phyloP scores from a whole-genome alignment of 192 early-diverging fungal genomes.

The Chytriomyces sp. region DNA sequence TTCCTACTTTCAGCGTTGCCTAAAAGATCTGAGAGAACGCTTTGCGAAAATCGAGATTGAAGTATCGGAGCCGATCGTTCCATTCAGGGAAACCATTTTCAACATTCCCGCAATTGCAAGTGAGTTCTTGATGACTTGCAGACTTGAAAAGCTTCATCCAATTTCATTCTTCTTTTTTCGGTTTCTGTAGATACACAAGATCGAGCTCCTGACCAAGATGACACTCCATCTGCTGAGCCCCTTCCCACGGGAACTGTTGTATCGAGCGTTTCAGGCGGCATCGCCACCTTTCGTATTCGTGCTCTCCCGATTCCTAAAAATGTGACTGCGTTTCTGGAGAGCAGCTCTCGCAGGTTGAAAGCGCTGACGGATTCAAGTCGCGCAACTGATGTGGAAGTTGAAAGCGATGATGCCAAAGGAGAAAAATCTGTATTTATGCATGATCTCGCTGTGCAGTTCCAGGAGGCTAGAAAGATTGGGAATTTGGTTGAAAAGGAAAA shows the following conservation, averaged over 20 bases:
- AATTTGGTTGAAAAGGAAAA: conserved; percentile 52
- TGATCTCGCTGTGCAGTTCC: conserved; percentile 50
- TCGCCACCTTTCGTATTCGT: conserved; percentile 66
- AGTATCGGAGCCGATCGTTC: conserved; percentile 93
- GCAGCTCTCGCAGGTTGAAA: conserved; percentile 60
- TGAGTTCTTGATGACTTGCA: not conserved
- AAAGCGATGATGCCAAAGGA: conserved; percentile 31
- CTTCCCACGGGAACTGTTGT: conserved; percentile 68
- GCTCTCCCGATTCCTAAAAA: conserved; percentile 72
- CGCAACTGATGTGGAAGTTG: conserved; percentile 31
- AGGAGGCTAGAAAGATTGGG: conserved; percentile 52
- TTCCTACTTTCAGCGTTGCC: conserved; percentile 67
- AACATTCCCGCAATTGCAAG: conserved; percentile 34
- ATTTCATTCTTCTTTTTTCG: not conserved
- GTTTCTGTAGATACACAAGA: not conserved
- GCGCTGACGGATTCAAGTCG: conserved; percentile 56
- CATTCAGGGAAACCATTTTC: conserved; percentile 93
- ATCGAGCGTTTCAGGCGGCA: conserved; percentile 65
- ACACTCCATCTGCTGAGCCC: not conserved
- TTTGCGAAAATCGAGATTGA: conserved; percentile 95
- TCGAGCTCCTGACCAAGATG: not conserved
- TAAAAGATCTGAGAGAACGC: conserved; percentile 90
- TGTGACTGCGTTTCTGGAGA: conserved; percentile 63
- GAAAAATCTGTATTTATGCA: conserved; percentile 41
- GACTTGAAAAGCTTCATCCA: conserved; percentile 12